Conservation (phyloP, 768 basidiomycete genomes). For the Dentipellis sp. region DNA sequence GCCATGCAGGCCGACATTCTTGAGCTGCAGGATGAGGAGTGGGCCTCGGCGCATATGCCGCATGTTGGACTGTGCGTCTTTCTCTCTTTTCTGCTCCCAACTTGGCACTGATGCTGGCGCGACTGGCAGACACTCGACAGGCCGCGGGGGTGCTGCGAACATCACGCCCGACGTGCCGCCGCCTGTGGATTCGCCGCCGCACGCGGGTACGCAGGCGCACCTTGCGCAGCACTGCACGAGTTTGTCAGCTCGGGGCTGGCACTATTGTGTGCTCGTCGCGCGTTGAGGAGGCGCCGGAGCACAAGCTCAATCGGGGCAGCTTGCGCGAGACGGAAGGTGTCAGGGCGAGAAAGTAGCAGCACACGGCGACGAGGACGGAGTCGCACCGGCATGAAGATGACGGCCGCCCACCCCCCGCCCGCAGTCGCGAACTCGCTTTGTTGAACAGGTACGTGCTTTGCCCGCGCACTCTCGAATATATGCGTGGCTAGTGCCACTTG, state of each 20-base stretch:
- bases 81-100: background rate
- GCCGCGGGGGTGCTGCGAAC: constrained; percentile 63
- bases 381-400: no score
- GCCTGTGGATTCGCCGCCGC: constrained; percentile 12
- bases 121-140: constrained; percentile 48
- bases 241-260: constrained; percentile 42
- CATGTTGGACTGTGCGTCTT: constrained; percentile 32
- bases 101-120: background rate
- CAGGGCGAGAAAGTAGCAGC: no score
- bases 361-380: no score
- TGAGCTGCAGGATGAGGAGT: constrained; percentile 28
- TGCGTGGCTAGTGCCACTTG: no score
- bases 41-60: constrained; percentile 20
- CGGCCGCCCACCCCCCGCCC: no score
- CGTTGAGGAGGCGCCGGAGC: no score
- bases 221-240: constrained; percentile 9
- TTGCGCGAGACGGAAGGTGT: no score
- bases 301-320: no score
- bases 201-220: background rate
- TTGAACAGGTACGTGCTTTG: no score
- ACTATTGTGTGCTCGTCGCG: no score
- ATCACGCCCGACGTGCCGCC: constrained; percentile 27
- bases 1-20: constrained; percentile 13
- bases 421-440: no score
- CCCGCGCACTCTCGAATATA: no score